Base-by-base conservation (phyloP, 768 basidiomycete genomes). In the Tylopilus plumbeoviolaceoides region DNA sequence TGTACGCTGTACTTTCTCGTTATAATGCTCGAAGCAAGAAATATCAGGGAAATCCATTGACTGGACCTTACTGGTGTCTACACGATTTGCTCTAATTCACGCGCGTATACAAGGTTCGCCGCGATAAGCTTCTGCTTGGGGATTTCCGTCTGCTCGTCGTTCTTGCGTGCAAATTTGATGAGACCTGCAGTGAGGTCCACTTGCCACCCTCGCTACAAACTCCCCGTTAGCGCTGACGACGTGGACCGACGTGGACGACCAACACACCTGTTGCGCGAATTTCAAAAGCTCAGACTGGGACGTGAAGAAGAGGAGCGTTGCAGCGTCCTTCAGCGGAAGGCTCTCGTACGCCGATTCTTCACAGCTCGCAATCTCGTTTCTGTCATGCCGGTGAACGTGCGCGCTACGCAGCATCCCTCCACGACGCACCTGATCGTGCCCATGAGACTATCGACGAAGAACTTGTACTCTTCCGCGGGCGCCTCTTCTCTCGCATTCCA, bases 331-430 rank as follows among this genome's bases (percentile, higher is more conserved):
- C 48, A 98, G 66, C 0, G 95, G 94, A 36, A 99, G 75, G 55
- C 87, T 92, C 58, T 90, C 85, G 58, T 99, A 99, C 5, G 95
- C 95, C 17, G 86, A 78, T 70, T 98, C 94, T 69, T 97, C 91
- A 63, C 95, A 98, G 62, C 91, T 90, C 14, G 95, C 95, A 61
- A 99, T 99, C 75, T 99, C 95, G 63, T 90, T 92, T 62, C 95
- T 98, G 44, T 35, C 43, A 9, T 27, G 7, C 23, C 8, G 20
- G 14, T 60, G 25, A 64, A 50, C 42, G 31, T 46, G 28, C n/a
- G 43, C 14, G 30, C 10, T 36, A 40, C 36, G 12, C 33, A 1
- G 10, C 30, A 30, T 7, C 12, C 1, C 4, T 14, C 15, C 2
- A 27, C 3, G 18, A 68, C 78, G 47, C 56, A 93, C 94, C 94